These are phyloP conservation scores for Paradendryphiella salina DNA, from an alignment of 2,329 filamentous ascomycete species.

Conservation along the genomic window DNA sequence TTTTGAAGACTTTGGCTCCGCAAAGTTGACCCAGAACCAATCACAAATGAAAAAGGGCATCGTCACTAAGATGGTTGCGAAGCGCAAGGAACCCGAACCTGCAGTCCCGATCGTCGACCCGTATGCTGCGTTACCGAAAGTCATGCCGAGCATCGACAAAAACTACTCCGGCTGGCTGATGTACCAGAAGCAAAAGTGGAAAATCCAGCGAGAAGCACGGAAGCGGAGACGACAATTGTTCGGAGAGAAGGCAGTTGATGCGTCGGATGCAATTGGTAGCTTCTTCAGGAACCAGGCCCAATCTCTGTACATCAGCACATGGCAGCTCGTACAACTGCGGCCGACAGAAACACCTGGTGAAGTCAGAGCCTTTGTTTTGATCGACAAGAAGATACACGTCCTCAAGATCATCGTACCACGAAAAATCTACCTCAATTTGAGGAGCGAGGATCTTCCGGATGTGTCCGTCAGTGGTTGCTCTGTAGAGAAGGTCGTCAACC, in stretches of 20 bases:
- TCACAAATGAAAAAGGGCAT: constrained; percentile 47
- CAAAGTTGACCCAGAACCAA: constrained; percentile 53
- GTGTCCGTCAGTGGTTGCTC: constrained; percentile 83
- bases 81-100: constrained; percentile 54
- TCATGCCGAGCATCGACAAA: constrained; percentile 81
- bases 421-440: constrained; percentile 88
- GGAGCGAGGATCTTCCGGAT: constrained; percentile 82
- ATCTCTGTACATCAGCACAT: constrained; percentile 84
- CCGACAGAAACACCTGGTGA: constrained; percentile 83
- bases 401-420: constrained; percentile 88
- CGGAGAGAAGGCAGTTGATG: constrained; percentile 72
- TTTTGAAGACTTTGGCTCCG: constrained; percentile 77
- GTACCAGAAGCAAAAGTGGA: constrained; percentile 99
- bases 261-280: constrained; percentile 64
- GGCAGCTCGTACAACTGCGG: constrained; percentile 89
- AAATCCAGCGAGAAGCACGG: constrained; percentile 90
- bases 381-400: constrained; percentile 87
- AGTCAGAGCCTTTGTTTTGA: constrained; percentile 85
- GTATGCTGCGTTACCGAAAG: constrained; percentile 76
- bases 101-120: constrained; percentile 68
- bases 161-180: constrained; percentile 86
- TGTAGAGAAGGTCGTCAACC: constrained; percentile 90
- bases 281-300: constrained; percentile 93
- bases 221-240: constrained; percentile 86
- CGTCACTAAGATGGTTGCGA: constrained; percentile 53